Percentiles rank a stretch among this genome's conserved stretches.
phyloP scores from a whole-genome alignment of 106 monocot species.

The Alisma plantagoaquatica region DNA sequence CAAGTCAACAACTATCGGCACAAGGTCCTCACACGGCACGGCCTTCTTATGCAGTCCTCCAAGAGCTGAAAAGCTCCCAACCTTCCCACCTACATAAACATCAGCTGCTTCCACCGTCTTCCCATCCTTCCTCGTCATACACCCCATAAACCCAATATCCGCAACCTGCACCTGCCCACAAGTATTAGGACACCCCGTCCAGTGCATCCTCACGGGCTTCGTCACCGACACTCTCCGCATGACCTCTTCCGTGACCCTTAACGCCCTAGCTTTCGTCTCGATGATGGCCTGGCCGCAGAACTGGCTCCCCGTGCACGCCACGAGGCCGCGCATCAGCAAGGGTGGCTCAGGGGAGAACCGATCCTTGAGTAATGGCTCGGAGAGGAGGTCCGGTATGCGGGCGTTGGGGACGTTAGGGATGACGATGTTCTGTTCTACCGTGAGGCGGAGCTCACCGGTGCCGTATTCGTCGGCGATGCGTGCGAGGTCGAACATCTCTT shows the following conservation, averaged over 20 bases:
- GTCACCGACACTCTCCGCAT: slow-evolving; percentile 54
- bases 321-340: slow-evolving; percentile 59
- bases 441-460: slow-evolving; percentile 77
- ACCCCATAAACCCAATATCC: slow-evolving; percentile 96
- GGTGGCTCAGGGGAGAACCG: slow-evolving; percentile 52
- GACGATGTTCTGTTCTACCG: slow-evolving; percentile 88
- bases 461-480: slow-evolving; percentile 69
- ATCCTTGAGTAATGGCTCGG: slow-evolving; percentile 50
- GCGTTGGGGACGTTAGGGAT: slow-evolving; percentile 58
- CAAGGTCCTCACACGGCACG: slow-evolving; percentile 73
- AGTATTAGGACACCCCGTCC: slow-evolving; percentile 93
- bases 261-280: slow-evolving; percentile 84
- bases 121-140: slow-evolving; percentile 53
- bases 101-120: slow-evolving; percentile 72
- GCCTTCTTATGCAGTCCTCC: slow-evolving; percentile 72
- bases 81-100: slow-evolving; percentile 63
- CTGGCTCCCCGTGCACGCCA: slow-evolving; percentile 94
- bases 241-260: slow-evolving; percentile 59
- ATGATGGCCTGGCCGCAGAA: slow-evolving; percentile 99
- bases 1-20: slow-evolving; percentile 30
- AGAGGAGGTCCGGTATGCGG: slow-evolving; percentile 25
- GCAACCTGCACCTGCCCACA: slow-evolving; percentile 97
- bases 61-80: slow-evolving; percentile 71
- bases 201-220: slow-evolving; percentile 80
- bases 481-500: slow-evolving; percentile 80